Evolutionary conservation across 176 grass and related monocot genomes (phyloP).

Genomic region (Avena sativa): DNA sequence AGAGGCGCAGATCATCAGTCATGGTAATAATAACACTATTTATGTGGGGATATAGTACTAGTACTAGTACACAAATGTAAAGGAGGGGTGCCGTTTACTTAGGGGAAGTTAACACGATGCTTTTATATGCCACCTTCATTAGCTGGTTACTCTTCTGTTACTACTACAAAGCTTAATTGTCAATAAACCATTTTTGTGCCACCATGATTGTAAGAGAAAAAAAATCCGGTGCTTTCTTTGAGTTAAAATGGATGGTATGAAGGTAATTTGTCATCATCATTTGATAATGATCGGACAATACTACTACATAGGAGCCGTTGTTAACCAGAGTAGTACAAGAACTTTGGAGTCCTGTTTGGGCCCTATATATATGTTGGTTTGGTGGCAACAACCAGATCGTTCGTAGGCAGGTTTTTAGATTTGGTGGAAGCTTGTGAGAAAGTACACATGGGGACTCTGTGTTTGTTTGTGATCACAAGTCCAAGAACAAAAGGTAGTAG

Average conservation of each 20-base stretch:
- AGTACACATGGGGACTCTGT: conserved; percentile 46
- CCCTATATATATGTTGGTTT: conserved; percentile 34
- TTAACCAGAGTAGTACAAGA: conserved; percentile 4
- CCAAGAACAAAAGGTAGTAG: conserved; percentile 1
- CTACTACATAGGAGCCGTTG: neutral
- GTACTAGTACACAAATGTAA: conserved; percentile 6
- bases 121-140: conserved; percentile 1
- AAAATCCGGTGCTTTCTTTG: neutral
- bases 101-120: conserved; percentile 20
- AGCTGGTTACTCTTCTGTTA: conserved; percentile 6
- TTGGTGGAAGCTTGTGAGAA: conserved; percentile 46
- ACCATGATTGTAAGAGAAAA: neutral
- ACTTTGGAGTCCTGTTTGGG: conserved; percentile 38
- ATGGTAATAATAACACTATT: conserved; percentile 24
- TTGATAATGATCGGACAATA: neutral
- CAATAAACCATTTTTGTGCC: conserved; percentile 36
- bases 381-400: conserved; percentile 57
- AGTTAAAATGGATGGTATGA: neutral
- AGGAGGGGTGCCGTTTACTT: conserved; percentile 18
- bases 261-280: neutral
- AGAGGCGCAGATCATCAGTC: conserved; percentile 4
- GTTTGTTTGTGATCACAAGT: conserved; percentile 25
- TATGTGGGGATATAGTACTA: conserved; percentile 5
- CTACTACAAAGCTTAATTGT: conserved; percentile 26
- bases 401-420: conserved; percentile 33